A percentile compares a stretch with the other conserved stretches of the same genome.
Conservation (phyloP, 768 basidiomycete genomes). For the Rhodotorula paludigena region DNA sequence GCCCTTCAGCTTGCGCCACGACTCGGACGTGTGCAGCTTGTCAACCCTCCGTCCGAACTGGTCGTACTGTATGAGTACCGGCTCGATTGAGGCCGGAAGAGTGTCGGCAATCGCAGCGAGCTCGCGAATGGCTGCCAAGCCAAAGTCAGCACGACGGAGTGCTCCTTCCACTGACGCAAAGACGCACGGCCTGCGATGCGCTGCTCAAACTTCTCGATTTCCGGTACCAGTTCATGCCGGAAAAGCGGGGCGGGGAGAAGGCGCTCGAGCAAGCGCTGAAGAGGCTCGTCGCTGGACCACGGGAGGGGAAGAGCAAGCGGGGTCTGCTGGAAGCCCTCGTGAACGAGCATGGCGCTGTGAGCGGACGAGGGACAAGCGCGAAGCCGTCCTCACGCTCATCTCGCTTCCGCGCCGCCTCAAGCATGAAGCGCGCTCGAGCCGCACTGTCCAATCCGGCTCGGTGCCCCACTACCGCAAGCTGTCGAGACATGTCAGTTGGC, state of each 20-base stretch:
- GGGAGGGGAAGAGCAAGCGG: constrained; percentile 4
- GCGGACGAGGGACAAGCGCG: not conserved
- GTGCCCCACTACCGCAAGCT: too few species aligned
- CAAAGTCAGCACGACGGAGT: not conserved
- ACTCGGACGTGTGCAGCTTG: constrained; percentile 63
- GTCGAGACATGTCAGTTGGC: too few species aligned
- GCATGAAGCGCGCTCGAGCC: too few species aligned
- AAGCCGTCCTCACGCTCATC: too few species aligned
- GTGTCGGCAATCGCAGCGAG: not conserved
- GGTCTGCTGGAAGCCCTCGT: constrained; percentile 60
- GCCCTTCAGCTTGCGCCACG: constrained; percentile 65
- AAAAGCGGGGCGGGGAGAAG: constrained; percentile 54
- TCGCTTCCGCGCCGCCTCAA: too few species aligned
- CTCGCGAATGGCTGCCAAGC: constrained; percentile 2
- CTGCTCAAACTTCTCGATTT: constrained; percentile 59
- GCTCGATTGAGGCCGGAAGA: constrained; percentile 47
- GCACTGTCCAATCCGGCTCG: too few species aligned
- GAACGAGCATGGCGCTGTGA: constrained; percentile 54
- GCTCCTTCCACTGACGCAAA: constrained; percentile 33
- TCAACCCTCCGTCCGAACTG: constrained; percentile 68
- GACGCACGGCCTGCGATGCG: constrained; percentile 46
- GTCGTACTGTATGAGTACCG: constrained; percentile 60
- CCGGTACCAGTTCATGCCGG: constrained; percentile 41
- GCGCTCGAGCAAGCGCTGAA: constrained; percentile 60
- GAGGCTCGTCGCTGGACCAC: constrained; percentile 54